Base-by-base conservation (phyloP, 805 yeast genomes). In the Candida manassasensis region DNA sequence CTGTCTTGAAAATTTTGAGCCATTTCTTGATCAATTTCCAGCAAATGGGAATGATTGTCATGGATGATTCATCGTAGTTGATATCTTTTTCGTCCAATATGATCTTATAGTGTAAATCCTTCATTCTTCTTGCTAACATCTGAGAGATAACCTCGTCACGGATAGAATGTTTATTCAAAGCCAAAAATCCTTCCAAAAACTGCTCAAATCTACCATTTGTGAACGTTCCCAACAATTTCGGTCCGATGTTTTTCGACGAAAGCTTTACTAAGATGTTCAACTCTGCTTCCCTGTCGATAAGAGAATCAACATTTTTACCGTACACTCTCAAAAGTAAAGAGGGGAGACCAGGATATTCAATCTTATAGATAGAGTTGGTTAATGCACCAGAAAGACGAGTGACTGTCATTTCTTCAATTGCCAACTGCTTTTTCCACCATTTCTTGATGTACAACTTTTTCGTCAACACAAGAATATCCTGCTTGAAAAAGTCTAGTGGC, bases 51-150 rank as follows among this genome's bases (percentile, higher is more conserved):
- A 93, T 84, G 10, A 45, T 44, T 15, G 47, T 37, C 11, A 28
- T 16, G 21, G 32, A 18, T 6, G 12, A n/a, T 6, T 24, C 12
- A n/a, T 54, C 54, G 21, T 36, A 42, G 5, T 53, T 55, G 29
- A 67, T 63, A 49, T 88, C 96, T 3, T 61, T 62, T 2, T 59
- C 55, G 15, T 75, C 71, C 35, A 93, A 62, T 10, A 75, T 77
- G 14, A 93, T 79, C 49, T 90, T 89, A 38, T 70, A 71, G 53
- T 93, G 98, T 37, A 93, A 69, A 47, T 93, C 97, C 52, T 89
- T 82, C 97, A 93, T 93, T 66, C 98, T 81, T 67, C 95, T 79
- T 10, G 96, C 97, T 44, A 93, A 81, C 67, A 85, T 83, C 44
- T 81, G 79, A 32, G 88, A 77, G 13, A 84, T 79, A 19, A 78